Conservation (phyloP, 495 filamentous ascomycete genomes). For the Friedmanniomyces simplex region DNA sequence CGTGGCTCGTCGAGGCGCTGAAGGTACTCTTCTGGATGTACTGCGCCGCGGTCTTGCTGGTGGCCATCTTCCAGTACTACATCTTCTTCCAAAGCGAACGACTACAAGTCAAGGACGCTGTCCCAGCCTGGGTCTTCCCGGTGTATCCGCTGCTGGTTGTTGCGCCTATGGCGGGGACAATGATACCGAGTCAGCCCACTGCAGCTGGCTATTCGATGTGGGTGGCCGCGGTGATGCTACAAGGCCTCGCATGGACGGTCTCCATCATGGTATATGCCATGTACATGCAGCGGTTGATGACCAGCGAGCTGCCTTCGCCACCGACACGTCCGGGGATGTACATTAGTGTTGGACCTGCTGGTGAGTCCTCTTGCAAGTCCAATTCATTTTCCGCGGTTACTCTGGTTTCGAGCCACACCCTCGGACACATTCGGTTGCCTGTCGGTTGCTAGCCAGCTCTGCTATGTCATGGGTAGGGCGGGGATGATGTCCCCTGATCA, state of each 20-base stretch:
- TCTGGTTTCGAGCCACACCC: no score
- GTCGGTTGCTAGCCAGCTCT: no score
- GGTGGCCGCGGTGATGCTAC: slow-evolving; percentile 39
- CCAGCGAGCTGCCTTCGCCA: slow-evolving; percentile 22
- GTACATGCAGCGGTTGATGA: slow-evolving; percentile 29
- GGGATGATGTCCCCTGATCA: no score
- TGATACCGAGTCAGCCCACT: slow-evolving; percentile 36
- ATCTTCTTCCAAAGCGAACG: slow-evolving; percentile 40
- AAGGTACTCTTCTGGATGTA: slow-evolving; percentile 46
- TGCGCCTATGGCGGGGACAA: slow-evolving; percentile 38
- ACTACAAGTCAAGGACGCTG: slow-evolving; percentile 30
- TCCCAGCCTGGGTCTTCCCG: slow-evolving; percentile 47
- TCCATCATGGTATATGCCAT: slow-evolving; percentile 40
- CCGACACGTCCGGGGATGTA: slow-evolving; percentile 28
- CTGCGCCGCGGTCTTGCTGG: slow-evolving; percentile 31
- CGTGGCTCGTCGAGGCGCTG: slow-evolving; percentile 36
- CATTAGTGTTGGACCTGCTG: no score
- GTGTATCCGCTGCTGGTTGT: slow-evolving; percentile 46
- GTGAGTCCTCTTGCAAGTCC: no score
- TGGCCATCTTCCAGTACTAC: slow-evolving; percentile 42
- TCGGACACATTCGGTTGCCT: no score
- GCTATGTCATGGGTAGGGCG: no score
- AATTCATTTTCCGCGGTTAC: no score
- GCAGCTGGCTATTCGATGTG: slow-evolving; percentile 36
- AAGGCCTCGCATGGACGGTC: slow-evolving; percentile 43